Percentiles rank a stretch among this genome's conserved stretches.
Evolutionary conservation across 192 early-diverging fungal species (phyloP).

Genomic region (Phlyctochytrium bullatum): DNA sequence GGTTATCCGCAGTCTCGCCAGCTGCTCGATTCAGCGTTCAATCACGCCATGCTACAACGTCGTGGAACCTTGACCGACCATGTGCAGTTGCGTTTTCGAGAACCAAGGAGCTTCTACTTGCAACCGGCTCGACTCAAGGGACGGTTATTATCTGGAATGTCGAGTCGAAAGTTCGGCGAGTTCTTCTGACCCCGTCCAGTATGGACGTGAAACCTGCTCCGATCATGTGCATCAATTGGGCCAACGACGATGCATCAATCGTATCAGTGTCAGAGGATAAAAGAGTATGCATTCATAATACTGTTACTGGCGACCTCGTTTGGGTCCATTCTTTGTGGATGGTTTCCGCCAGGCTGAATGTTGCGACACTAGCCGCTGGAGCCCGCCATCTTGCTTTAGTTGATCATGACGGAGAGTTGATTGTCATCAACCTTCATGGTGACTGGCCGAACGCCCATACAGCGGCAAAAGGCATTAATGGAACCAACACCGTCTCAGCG

Average conservation of each 20-base stretch:
- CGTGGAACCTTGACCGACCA: slow-evolving; percentile 22
- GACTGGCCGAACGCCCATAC: slow-evolving; percentile 24
- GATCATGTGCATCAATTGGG: slow-evolving; percentile 23
- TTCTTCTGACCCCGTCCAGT: slow-evolving; percentile 23
- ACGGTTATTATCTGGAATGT: slow-evolving; percentile 29
- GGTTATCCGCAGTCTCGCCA: not conserved
- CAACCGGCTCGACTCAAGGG: slow-evolving; percentile 24
- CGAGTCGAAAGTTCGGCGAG: slow-evolving; percentile 26
- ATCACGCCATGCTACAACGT: not conserved
- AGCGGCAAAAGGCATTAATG: not conserved
- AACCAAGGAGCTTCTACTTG: slow-evolving; percentile 27
- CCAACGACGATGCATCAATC: slow-evolving; percentile 25
- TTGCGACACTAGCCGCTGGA: slow-evolving; percentile 8
- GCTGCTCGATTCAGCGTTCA: not conserved
- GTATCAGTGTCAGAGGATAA: slow-evolving; percentile 30
- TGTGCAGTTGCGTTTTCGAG: slow-evolving; percentile 23
- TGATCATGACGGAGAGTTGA: slow-evolving; percentile 25
- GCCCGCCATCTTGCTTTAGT: slow-evolving; percentile 21
- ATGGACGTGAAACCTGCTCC: slow-evolving; percentile 21
- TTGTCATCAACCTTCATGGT: slow-evolving; percentile 18
- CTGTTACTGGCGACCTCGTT: slow-evolving; percentile 29
- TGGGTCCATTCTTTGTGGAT: slow-evolving; percentile 33
- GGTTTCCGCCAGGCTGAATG: slow-evolving; percentile 16
- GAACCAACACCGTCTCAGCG: not conserved
- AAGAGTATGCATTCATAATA: slow-evolving; percentile 28